Evolutionary conservation across 305 asterid genomes (phyloP).

Genomic region (Caryopteris hybrid): DNA sequence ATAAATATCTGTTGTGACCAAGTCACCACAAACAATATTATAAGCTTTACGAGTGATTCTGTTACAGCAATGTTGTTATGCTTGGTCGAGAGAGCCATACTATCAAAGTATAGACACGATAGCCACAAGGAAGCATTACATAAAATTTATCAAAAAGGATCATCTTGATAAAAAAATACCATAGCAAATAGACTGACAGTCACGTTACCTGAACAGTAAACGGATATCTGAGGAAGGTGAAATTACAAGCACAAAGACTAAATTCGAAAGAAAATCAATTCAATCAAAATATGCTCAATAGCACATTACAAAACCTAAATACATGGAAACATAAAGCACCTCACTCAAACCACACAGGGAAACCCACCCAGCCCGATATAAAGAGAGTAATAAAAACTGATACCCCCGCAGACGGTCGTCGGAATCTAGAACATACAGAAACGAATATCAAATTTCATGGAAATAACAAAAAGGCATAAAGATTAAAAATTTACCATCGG

Average conservation of each 20-base stretch:
- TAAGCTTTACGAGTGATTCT: neutral
- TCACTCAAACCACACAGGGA: neutral
- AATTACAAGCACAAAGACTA: neutral
- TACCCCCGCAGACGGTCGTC: no score
- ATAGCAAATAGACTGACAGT: no score
- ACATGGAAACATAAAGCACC: neutral
- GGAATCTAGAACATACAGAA: neutral
- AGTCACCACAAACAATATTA: neutral
- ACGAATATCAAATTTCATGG: no score
- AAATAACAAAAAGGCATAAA: neutral
- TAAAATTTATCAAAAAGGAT: neutral
- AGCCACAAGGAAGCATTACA: neutral
- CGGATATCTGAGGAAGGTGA: neutral
- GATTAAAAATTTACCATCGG: slow-evolving; percentile 24
- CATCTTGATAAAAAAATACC: neutral
- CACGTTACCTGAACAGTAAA: neutral
- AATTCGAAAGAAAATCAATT: neutral
- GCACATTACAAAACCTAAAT: neutral
- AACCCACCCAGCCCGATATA: neutral
- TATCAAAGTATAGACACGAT: neutral
- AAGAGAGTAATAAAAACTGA: neutral
- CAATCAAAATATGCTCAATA: neutral
- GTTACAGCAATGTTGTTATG: neutral
- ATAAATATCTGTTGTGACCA: no score
- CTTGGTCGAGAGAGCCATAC: neutral